Conservation (phyloP, 2,329 filamentous ascomycete species). For the Colletotrichum tropicale region DNA sequence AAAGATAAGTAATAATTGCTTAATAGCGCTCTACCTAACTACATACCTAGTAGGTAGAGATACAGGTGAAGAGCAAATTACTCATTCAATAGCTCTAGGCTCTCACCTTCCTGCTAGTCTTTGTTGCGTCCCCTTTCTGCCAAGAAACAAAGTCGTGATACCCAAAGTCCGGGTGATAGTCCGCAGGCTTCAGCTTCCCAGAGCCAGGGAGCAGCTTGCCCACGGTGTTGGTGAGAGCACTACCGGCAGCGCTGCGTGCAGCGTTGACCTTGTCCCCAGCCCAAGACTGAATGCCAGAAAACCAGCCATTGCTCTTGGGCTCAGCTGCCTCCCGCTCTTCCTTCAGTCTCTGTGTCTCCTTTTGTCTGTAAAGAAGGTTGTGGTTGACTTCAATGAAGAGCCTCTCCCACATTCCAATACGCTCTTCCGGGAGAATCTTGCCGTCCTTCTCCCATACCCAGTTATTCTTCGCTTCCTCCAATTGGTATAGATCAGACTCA, state of each 20-base stretch:
- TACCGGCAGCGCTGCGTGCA: neutral
- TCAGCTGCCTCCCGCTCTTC: neutral
- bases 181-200: neutral
- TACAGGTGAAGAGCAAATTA: neutral
- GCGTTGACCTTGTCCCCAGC: neutral
- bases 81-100: too few species aligned
- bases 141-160: conserved; percentile 20
- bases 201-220: neutral
- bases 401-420: conserved; percentile 25
- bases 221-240: neutral
- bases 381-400: conserved; percentile 22
- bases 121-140: conserved; percentile 7
- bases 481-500: conserved; percentile 17
- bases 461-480: neutral
- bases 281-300: neutral
- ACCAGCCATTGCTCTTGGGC: neutral
- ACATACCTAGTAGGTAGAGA: neutral
- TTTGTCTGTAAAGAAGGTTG: conserved; percentile 4
- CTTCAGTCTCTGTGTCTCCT: neutral
- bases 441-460: conserved; percentile 14
- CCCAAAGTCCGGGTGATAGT: neutral
- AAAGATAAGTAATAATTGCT: too few species aligned
- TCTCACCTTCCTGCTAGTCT: neutral
- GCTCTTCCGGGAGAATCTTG: conserved; percentile 16
- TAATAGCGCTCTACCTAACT: neutral